Conservation (phyloP, 2,329 filamentous ascomycete species). For the Arthroderma sp. region DNA sequence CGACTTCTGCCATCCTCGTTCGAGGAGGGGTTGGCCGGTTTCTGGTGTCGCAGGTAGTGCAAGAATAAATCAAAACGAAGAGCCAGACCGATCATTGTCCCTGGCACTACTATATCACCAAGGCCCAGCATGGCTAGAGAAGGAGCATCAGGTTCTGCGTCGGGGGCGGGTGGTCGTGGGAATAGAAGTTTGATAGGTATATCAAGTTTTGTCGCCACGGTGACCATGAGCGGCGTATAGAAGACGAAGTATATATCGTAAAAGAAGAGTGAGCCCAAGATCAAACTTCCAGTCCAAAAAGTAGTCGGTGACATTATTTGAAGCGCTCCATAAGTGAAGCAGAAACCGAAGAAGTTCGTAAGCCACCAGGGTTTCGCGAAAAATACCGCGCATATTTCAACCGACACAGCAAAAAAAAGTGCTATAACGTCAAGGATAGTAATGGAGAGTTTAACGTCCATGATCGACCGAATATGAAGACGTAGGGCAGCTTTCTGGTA, state of each 20-base stretch:
- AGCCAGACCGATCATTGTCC: constrained; percentile 76
- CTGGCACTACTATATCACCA: constrained; percentile 87
- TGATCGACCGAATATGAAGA: constrained; percentile 41
- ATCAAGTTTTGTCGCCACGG: constrained; percentile 72
- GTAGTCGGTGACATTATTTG: constrained; percentile 80
- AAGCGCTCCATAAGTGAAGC: constrained; percentile 71
- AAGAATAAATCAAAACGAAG: constrained; percentile 84
- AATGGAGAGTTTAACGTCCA: constrained; percentile 28
- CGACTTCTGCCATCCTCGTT: constrained; percentile 18
- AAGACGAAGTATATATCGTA: constrained; percentile 73
- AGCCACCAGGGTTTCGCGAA: constrained; percentile 53
- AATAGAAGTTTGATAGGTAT: constrained; percentile 89
- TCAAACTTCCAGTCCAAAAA: constrained; percentile 65
- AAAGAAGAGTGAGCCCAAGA: constrained; percentile 70
- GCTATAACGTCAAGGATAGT: constrained; percentile 41
- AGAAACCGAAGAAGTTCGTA: constrained; percentile 76
- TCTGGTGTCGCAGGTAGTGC: constrained; percentile 49
- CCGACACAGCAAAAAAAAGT: constrained; percentile 41
- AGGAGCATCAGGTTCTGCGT: constrained; percentile 28
- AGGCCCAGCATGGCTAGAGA: constrained; percentile 68
- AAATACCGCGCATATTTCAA: constrained; percentile 52
- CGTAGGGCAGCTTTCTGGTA: constrained; percentile 40
- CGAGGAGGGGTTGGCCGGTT: constrained; percentile 31
- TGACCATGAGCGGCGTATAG: constrained; percentile 42
- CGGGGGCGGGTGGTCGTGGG: constrained; percentile 45